phyloP scores from a whole-genome alignment of 2,329 filamentous ascomycete species.

The Cladosporium sp. region DNA sequence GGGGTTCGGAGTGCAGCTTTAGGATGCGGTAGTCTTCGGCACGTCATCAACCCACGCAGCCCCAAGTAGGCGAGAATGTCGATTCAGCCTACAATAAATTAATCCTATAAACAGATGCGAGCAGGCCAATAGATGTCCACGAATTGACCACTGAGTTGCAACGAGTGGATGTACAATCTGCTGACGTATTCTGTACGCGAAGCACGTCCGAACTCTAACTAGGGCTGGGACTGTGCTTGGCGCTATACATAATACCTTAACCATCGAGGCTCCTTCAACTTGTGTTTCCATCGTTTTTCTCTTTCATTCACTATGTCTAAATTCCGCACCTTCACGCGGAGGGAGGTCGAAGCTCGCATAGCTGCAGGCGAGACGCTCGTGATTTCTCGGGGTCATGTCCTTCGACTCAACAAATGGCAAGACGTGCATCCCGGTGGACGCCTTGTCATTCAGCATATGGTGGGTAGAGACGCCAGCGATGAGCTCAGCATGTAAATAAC shows the following conservation, averaged over 20 bases:
- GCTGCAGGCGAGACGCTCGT: constrained; percentile 58
- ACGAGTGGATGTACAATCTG: background rate
- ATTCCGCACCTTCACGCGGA: constrained; percentile 25
- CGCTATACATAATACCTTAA: constrained; percentile 47
- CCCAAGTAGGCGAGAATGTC: background rate
- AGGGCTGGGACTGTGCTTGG: constrained; percentile 24
- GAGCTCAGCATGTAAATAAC: constrained; percentile 50
- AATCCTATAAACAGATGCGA: background rate
- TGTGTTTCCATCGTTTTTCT: constrained; percentile 32
- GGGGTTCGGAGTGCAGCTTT: background rate
- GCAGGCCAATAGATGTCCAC: background rate
- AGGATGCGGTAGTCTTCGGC: background rate
- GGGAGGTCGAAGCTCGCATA: constrained; percentile 51
- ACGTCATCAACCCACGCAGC: background rate
- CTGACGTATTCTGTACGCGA: background rate
- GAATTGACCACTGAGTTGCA: background rate
- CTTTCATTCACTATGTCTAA: constrained; percentile 24
- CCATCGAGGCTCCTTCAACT: constrained; percentile 42
- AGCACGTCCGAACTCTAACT: background rate
- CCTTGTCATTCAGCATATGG: constrained; percentile 65
- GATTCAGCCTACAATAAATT: background rate
- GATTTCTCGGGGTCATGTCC: constrained; percentile 56
- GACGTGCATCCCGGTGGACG: constrained; percentile 60
- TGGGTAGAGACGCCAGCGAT: constrained; percentile 59
- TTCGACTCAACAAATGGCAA: constrained; percentile 62